These are phyloP conservation scores for Auricularia sp. DNA, from an alignment of 768 basidiomycete species.

Conservation along the genomic window DNA sequence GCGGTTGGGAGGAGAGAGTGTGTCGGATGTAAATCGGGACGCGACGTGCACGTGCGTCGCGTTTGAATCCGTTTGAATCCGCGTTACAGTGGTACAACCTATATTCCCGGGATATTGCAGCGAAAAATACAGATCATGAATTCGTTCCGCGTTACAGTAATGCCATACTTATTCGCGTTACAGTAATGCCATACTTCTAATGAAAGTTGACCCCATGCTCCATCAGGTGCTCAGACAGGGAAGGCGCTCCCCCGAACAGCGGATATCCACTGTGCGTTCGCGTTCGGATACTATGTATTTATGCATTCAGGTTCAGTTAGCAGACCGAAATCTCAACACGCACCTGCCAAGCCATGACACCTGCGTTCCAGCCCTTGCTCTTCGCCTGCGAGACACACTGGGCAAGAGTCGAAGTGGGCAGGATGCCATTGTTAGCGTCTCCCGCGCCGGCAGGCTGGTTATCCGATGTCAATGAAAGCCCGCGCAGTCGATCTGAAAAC, in stretches of 20 bases:
- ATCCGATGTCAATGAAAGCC: neutral
- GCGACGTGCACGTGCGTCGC: too few species aligned
- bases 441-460: slow-evolving; percentile 9
- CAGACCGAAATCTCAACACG: neutral
- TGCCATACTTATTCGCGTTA: neutral
- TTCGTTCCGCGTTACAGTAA: too few species aligned
- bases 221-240: neutral
- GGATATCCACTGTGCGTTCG: neutral
- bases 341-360: slow-evolving; percentile 22
- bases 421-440: slow-evolving; percentile 25
- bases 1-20: too few species aligned
- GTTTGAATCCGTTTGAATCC: too few species aligned
- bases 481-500: slow-evolving; percentile 6
- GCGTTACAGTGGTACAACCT: too few species aligned
- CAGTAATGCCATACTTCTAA: neutral
- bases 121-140: too few species aligned
- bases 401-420: slow-evolving; percentile 17
- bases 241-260: neutral
- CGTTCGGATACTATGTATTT: neutral
- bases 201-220: neutral
- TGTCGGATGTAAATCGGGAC: too few species aligned
- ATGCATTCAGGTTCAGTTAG: neutral
- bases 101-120: too few species aligned
- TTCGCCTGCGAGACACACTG: slow-evolving; percentile 23
- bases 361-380: slow-evolving; percentile 25